These are phyloP conservation scores for Fraxinus sp. DNA, from an alignment of 305 asterid genomes.

Conservation along the genomic window DNA sequence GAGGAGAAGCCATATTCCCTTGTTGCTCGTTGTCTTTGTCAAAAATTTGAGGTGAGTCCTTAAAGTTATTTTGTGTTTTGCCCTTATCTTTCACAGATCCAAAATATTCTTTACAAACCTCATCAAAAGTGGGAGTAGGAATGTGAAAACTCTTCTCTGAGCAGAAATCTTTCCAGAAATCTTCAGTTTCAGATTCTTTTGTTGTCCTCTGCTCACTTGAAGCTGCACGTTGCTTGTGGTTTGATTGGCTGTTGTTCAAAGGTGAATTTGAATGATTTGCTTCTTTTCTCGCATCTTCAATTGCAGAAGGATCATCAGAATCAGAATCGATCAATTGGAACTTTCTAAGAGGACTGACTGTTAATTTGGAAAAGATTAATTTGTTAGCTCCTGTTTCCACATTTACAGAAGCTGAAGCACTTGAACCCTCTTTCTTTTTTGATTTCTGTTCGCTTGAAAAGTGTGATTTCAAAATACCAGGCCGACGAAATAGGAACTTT, in stretches of 20 bases:
- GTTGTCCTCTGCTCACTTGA: slow-evolving; percentile 23
- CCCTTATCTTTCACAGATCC: slow-evolving; percentile 42
- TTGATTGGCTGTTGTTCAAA: slow-evolving; percentile 28
- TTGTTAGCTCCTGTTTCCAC: slow-evolving; percentile 33
- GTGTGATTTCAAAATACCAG: slow-evolving; percentile 45
- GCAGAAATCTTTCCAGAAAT: slow-evolving; percentile 66
- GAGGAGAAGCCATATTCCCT: slow-evolving; percentile 30
- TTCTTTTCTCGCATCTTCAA: slow-evolving; percentile 26
- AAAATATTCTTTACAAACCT: slow-evolving; percentile 71
- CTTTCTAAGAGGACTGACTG: slow-evolving; percentile 76
- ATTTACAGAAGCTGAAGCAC: slow-evolving; percentile 39
- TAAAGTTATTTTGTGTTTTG: slow-evolving; percentile 22
- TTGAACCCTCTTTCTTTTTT: slow-evolving; percentile 37
- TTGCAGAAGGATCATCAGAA: slow-evolving; percentile 54
- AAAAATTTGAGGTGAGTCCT: slow-evolving; percentile 24
- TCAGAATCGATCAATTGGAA: slow-evolving; percentile 85
- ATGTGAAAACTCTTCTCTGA: slow-evolving; percentile 44
- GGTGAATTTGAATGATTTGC: slow-evolving; percentile 31
- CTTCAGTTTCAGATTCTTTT: slow-evolving; percentile 40
- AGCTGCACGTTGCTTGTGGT: slow-evolving; percentile 26
- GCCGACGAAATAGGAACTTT: slow-evolving; percentile 51
- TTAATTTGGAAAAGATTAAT: slow-evolving; percentile 40
- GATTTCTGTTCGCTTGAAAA: slow-evolving; percentile 39
- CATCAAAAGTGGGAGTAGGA: slow-evolving; percentile 85
- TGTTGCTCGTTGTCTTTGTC: slow-evolving; percentile 27